A percentile compares a stretch with the other conserved stretches of the same genome.
These are phyloP conservation scores for Tardiomyces digboiensis DNA, from an alignment of 1,139 yeast genomes.

Conservation along the genomic window DNA sequence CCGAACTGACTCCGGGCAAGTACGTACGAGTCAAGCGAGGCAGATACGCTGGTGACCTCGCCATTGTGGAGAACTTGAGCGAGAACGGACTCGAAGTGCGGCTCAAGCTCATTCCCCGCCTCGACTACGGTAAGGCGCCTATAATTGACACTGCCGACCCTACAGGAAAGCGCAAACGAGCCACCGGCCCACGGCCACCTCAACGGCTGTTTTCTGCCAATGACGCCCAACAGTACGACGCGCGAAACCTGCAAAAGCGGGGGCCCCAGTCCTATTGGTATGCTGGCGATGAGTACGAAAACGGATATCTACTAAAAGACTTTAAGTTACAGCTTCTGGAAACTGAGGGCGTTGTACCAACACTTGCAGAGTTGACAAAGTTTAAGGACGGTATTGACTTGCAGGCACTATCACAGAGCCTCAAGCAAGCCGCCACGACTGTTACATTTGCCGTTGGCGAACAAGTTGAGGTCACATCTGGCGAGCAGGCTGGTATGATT, in stretches of 20 bases:
- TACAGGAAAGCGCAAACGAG: conserved; percentile 39
- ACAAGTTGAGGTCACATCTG: conserved; percentile 80
- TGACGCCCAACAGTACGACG: conserved; percentile 55
- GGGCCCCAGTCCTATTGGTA: conserved; percentile 70
- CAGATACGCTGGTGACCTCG: conserved; percentile 86
- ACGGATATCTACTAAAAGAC: conserved; percentile 82
- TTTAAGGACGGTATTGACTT: conserved; percentile 83
- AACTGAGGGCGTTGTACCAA: conserved; percentile 79
- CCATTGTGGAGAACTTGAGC: conserved; percentile 84
- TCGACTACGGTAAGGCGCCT: conserved; percentile 75
- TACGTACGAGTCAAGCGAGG: conserved; percentile 90
- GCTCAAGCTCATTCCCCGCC: conserved; percentile 83
- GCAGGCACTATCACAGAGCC: conserved; percentile 73
- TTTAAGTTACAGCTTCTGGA: conserved; percentile 75
- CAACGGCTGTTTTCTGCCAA: conserved; percentile 64
- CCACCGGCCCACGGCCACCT: conserved; percentile 60
- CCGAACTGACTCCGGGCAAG: conserved; percentile 83
- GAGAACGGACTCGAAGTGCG: conserved; percentile 94
- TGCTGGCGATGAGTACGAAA: conserved; percentile 79
- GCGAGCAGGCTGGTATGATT: conserved; percentile 86
- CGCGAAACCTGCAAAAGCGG: conserved; percentile 51
- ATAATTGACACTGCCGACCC: conserved; percentile 42
- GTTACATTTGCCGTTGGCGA: conserved; percentile 86
- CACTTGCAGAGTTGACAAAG: conserved; percentile 78
- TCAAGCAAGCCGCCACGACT: conserved; percentile 53